Base-by-base conservation (phyloP, 805 yeast genomes). In the Nakazawaea holstii region DNA sequence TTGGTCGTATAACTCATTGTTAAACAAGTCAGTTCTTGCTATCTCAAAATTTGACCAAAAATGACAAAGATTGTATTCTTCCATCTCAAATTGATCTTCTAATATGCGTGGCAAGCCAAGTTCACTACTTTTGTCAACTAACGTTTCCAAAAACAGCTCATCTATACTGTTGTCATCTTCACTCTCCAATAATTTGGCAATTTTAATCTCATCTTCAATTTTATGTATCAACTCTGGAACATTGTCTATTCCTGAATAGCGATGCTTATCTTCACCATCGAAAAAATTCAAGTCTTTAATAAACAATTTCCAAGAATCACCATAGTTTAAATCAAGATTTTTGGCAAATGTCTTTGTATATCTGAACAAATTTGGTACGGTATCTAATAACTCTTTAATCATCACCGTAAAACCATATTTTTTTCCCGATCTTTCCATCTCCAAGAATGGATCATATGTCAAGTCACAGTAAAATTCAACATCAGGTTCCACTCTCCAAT, bases 401-500 rank as follows among this genome's bases (percentile, higher is more conserved):
- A 87, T 69, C 17, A 92, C 80, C 6, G 88, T 88, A 63, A 87
- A 94, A 0, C 96, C 98, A 59, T 91, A 91, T 55, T 75, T 77
- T 64, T 91, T 91, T 39, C 79, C 76, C 49, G 61, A 58, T 42
- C 69, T 70, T 43, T 77, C 77, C 97, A 92, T 89, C 57, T 85
- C 88, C 13, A 74, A 55, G 59, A 92, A 94, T 11, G 97, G 96
- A 65, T 92, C 98, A 65, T 91, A 89, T 0, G 96, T 84, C 46
- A 90, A 65, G 62, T 92, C 97, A 66, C 99, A 92, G 61, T 74
- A 89, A 60, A 88, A 89, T 54, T 87, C 83, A 36, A 92, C 94
- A 53, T 85, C 85, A 3, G 98, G 98, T 64, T 94, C 99, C 10
- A 94, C 89, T 48, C 98, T 74, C 97, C 97, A 91, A 66, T 90